Evolutionary conservation across 495 filamentous ascomycete species (phyloP).

Genomic region (Glutinoglossum americanum): DNA sequence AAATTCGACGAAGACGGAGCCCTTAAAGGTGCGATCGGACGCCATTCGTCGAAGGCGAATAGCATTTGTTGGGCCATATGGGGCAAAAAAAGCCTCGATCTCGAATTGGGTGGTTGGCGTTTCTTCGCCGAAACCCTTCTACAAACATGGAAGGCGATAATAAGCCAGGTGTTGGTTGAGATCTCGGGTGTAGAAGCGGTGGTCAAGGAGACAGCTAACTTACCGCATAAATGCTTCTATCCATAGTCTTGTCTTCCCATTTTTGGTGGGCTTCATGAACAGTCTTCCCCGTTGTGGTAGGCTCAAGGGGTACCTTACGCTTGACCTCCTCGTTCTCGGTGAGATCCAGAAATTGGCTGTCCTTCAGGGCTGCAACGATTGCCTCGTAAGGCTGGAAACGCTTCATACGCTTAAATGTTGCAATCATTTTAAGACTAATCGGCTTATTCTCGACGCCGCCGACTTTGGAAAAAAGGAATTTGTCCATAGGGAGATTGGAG

Average conservation of each 20-base stretch:
- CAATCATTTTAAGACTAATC: slow-evolving; percentile 50
- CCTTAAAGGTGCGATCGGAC: slow-evolving; percentile 59
- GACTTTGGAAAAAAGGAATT: slow-evolving; percentile 57
- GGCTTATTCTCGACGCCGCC: slow-evolving; percentile 59
- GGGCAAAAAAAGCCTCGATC: slow-evolving; percentile 75
- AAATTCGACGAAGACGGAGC: slow-evolving; percentile 89
- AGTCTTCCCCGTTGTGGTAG: slow-evolving; percentile 20
- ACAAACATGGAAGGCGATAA: not conserved
- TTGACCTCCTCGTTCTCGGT: slow-evolving; percentile 44
- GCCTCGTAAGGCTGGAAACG: slow-evolving; percentile 68
- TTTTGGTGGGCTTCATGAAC: slow-evolving; percentile 26
- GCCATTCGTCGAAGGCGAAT: slow-evolving; percentile 71
- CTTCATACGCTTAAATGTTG: slow-evolving; percentile 81
- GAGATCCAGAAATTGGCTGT: slow-evolving; percentile 44
- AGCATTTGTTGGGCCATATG: slow-evolving; percentile 55
- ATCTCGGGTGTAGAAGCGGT: not conserved
- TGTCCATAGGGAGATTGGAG: slow-evolving; percentile 72
- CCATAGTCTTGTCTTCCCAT: slow-evolving; percentile 36
- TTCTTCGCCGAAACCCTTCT: slow-evolving; percentile 79
- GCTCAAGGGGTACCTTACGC: slow-evolving; percentile 46
- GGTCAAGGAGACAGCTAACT: not conserved
- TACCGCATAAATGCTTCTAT: slow-evolving; percentile 38
- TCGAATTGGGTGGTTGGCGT: slow-evolving; percentile 62
- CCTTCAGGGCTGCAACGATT: slow-evolving; percentile 60
- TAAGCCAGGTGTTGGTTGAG: not conserved